These are phyloP conservation scores for Meripilus lineatus DNA, from an alignment of 1,284 basidiomycete genomes.

Conservation along the genomic window DNA sequence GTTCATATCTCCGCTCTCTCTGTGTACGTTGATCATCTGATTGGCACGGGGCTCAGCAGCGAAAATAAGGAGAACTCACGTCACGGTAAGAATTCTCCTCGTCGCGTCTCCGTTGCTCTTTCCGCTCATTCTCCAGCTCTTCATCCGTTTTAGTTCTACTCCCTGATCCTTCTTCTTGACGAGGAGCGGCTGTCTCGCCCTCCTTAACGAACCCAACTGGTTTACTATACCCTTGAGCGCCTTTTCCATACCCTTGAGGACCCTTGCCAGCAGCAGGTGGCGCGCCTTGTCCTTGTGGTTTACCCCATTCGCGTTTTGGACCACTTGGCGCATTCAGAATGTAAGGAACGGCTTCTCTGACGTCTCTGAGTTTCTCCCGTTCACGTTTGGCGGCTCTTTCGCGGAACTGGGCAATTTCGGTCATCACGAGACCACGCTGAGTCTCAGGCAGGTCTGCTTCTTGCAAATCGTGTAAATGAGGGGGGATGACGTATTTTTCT, in stretches of 20 bases:
- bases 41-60: conserved; percentile 4
- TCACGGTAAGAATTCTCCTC: conserved; percentile 82
- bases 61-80: conserved; percentile 44
- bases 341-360: conserved; percentile 51
- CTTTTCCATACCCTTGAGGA: conserved; percentile 62
- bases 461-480: conserved; percentile 91
- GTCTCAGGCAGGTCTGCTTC: conserved; percentile 96
- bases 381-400: conserved; percentile 85
- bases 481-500: conserved; percentile 84
- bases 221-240: conserved; percentile 70
- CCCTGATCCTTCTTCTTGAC: conserved; percentile 33
- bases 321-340: conserved; percentile 52
- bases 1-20: conserved; percentile 80
- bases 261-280: conserved; percentile 55
- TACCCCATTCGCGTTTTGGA: conserved; percentile 77
- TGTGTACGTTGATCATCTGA: conserved; percentile 24
- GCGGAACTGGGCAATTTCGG: conserved; percentile 91
- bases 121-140: conserved; percentile 75
- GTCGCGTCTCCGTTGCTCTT: conserved; percentile 66
- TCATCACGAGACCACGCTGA: conserved; percentile 88
- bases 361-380: conserved; percentile 76
- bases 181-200: conserved; percentile 32
- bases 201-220: conserved; percentile 79
- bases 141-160: conserved; percentile 71
- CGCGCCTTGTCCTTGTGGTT: conserved; percentile 33